Percentiles rank a stretch among this genome's conserved stretches.
Evolutionary conservation across 2,329 filamentous ascomycete species (phyloP).

Genomic region (Nemania sp.): DNA sequence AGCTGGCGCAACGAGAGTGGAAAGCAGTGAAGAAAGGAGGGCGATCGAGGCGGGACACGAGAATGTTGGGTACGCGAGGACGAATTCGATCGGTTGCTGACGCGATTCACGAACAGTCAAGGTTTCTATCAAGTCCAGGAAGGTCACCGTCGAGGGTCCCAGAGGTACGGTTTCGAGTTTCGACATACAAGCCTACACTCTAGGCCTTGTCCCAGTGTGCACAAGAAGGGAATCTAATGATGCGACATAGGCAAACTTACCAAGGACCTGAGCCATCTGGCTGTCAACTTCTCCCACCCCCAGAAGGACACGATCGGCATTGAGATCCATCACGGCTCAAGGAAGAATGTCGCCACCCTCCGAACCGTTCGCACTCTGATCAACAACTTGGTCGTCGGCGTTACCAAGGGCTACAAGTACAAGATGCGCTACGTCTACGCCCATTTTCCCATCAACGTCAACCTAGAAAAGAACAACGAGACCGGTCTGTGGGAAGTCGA

Average conservation of each 20-base stretch:
- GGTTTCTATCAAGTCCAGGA: slow-evolving; percentile 94
- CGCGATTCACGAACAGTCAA: slow-evolving; percentile 69
- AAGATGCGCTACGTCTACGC: slow-evolving; percentile 99
- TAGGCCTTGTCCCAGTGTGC: not conserved
- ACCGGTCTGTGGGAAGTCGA: slow-evolving; percentile 88
- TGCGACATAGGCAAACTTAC: slow-evolving; percentile 76
- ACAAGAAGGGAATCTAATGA: slow-evolving; percentile 37
- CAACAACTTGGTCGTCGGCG: slow-evolving; percentile 97
- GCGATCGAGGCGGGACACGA: slow-evolving; percentile 8
- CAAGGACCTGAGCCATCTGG: slow-evolving; percentile 95
- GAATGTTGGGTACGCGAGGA: slow-evolving; percentile 9
- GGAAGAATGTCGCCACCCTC: slow-evolving; percentile 97
- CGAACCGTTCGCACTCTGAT: slow-evolving; percentile 97
- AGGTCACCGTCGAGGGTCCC: slow-evolving; percentile 96
- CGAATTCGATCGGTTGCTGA: slow-evolving; percentile 39
- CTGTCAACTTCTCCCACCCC: slow-evolving; percentile 91
- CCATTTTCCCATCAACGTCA: slow-evolving; percentile 99
- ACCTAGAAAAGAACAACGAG: slow-evolving; percentile 94
- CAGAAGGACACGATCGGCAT: slow-evolving; percentile 88
- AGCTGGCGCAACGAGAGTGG: not conserved
- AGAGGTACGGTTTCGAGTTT: slow-evolving; percentile 64
- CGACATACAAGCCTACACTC: too few species aligned
- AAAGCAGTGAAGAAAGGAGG: not conserved
- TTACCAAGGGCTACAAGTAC: slow-evolving; percentile 99
- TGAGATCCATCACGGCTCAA: slow-evolving; percentile 96